phyloP scores from a whole-genome alignment of 2,329 filamentous ascomycete genomes.

The Colletotrichum cuscutae region DNA sequence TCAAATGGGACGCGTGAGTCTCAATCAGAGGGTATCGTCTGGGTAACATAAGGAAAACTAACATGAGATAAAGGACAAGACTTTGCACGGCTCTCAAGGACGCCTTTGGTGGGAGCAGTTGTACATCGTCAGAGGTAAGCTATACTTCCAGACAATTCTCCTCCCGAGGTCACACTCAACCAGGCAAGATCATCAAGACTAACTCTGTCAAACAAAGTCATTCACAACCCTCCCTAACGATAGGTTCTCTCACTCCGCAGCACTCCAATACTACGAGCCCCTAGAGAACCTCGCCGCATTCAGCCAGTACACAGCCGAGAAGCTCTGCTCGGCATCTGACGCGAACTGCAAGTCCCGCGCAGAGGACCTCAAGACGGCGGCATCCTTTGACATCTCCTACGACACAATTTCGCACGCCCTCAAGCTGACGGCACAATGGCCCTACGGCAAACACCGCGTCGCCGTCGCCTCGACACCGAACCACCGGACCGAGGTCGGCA shows the following conservation, averaged over 20 bases:
- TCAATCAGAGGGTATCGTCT: background rate
- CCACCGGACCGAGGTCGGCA: slow-evolving; percentile 81
- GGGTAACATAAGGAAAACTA: background rate
- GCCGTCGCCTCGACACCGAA: slow-evolving; percentile 51
- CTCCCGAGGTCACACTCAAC: background rate
- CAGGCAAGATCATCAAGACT: background rate
- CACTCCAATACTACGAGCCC: slow-evolving; percentile 77
- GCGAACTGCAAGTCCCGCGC: slow-evolving; percentile 61
- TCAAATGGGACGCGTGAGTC: slow-evolving; percentile 40
- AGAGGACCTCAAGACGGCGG: slow-evolving; percentile 59
- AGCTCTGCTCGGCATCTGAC: slow-evolving; percentile 60
- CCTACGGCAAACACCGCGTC: slow-evolving; percentile 54
- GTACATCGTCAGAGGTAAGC: slow-evolving; percentile 45
- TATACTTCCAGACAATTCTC: background rate
- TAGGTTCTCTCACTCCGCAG: slow-evolving; percentile 51
- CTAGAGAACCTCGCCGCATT: slow-evolving; percentile 68
- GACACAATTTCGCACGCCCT: slow-evolving; percentile 74
- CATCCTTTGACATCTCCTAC: slow-evolving; percentile 81
- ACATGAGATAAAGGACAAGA: slow-evolving; percentile 47
- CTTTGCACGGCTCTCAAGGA: slow-evolving; percentile 69
- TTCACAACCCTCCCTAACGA: slow-evolving; percentile 67
- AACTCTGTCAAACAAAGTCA: slow-evolving; percentile 47
- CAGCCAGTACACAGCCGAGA: slow-evolving; percentile 60
- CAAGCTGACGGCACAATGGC: slow-evolving; percentile 74
- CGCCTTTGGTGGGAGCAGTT: slow-evolving; percentile 68